Conservation (phyloP, 2,329 filamentous ascomycete genomes). For the Chrysoporthe austroafricana region DNA sequence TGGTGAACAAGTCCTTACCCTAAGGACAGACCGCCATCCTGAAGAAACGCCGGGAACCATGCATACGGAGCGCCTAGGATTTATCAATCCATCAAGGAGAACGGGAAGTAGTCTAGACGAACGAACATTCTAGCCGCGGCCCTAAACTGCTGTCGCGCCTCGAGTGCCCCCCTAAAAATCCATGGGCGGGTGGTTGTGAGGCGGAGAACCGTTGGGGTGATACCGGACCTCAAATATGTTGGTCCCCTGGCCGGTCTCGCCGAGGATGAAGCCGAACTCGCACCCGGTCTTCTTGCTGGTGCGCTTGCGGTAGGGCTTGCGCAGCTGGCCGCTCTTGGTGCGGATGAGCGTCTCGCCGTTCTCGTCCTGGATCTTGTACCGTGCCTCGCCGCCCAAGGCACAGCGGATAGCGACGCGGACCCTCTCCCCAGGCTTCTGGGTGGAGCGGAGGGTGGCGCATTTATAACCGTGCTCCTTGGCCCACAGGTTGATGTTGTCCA, state of each 20-base stretch:
- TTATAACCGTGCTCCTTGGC: slow-evolving; percentile 30
- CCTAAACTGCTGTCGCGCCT: not conserved
- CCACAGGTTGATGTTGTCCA: slow-evolving; percentile 30
- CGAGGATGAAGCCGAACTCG: slow-evolving; percentile 29
- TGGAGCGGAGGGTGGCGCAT: slow-evolving; percentile 28
- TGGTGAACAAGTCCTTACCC: not conserved
- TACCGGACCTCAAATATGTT: slow-evolving; percentile 30
- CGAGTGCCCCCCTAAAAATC: slow-evolving; percentile 11
- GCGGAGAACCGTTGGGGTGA: slow-evolving; percentile 27
- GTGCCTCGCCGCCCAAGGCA: slow-evolving; percentile 28
- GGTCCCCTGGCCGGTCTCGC: slow-evolving; percentile 29
- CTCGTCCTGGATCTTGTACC: slow-evolving; percentile 30
- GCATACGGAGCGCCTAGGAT: not conserved
- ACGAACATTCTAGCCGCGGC: not conserved
- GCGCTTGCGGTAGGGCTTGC: slow-evolving; percentile 30
- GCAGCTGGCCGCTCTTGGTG: slow-evolving; percentile 30
- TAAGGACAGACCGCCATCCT: not conserved
- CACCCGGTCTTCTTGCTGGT: slow-evolving; percentile 31
- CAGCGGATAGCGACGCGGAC: slow-evolving; percentile 29
- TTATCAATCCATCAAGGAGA: not conserved
- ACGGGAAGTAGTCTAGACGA: not conserved
- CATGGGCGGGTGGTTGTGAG: slow-evolving; percentile 29
- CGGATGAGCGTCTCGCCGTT: slow-evolving; percentile 29
- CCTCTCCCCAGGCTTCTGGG: slow-evolving; percentile 29
- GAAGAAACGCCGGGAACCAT: not conserved